Base-by-base conservation (phyloP, 257 asterid genomes). In the Solanum neorickii region DNA sequence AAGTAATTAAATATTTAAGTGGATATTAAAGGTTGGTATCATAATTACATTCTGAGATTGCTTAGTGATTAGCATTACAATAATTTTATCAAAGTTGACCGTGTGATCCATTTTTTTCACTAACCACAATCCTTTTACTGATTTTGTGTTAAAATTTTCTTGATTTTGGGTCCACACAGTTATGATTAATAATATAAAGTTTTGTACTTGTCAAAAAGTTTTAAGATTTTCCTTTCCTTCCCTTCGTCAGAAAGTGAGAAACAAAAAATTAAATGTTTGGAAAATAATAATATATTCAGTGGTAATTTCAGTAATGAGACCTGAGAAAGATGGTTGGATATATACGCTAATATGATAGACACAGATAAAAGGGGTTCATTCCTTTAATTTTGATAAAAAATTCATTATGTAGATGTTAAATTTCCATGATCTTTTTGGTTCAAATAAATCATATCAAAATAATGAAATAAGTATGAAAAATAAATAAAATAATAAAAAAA, bases 11-110 rank as follows among this genome's bases (percentile, higher is more conserved):
- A 70, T 86, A 84, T 56, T 89, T 83, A 52, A 70, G 88, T 83
- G 88, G 88, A 66, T 83, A 46, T 77, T 74, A 86, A 89, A 87
- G 85, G 87, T 89, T 74, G 88, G 82, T 27, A 35, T 89, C 91
- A 90, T 90, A 27, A 90, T 92, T 86, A 87, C 92, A 70, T 88
- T 87, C 88, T 80, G 86, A 92, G 86, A 78, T 87, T 88, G 70
- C 88, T 74, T 60, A 7, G 87, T 49, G 78, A 88, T 88, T 88
- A 78, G 82, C 86, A 52, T 86, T 88, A 86, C 59, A 87, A 73
- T 83, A 27, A 39, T 85, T 65, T 41, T 73, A 76, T 52, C 47
- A 80, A 84, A 87, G 88, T 86, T 82, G 83, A 83, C 86, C 60
- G 16, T 80, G 47, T 65, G 23, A 72, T 60, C 56, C 62, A 52